phyloP scores from a whole-genome alignment of 2,329 filamentous ascomycete genomes.

The Cladosporium sp. region DNA sequence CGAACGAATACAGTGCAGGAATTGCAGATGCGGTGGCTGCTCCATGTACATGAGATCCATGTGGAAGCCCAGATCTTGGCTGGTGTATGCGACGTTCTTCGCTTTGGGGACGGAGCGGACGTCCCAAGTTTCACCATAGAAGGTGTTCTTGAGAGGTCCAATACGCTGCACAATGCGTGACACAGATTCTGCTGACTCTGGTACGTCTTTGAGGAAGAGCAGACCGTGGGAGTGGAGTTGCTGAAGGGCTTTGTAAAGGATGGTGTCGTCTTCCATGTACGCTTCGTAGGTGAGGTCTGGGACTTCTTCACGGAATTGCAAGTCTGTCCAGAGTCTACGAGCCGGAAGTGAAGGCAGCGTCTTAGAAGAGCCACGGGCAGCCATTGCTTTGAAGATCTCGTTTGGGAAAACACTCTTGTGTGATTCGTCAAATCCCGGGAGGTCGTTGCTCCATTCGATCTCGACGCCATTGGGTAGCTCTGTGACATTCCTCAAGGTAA shows the following conservation, averaged over 20 bases:
- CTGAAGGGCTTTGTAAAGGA: conserved; percentile 62
- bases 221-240: conserved; percentile 69
- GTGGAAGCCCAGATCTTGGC: conserved; percentile 78
- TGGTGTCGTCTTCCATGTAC: conserved; percentile 63
- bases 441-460: conserved; percentile 61
- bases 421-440: conserved; percentile 43
- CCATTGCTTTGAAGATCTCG: background rate
- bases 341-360: conserved; percentile 11
- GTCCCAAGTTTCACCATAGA: conserved; percentile 90
- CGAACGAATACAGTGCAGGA: conserved; percentile 87
- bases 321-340: conserved; percentile 46
- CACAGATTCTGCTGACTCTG: conserved; percentile 56
- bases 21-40: conserved; percentile 76
- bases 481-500: conserved; percentile 42
- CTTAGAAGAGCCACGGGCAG: background rate
- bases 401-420: conserved; percentile 32
- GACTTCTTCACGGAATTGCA: conserved; percentile 50
- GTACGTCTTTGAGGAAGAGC: conserved; percentile 74
- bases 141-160: conserved; percentile 77
- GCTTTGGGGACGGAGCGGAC: conserved; percentile 78
- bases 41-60: conserved; percentile 90
- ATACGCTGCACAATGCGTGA: conserved; percentile 69
- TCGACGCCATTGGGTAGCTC: conserved; percentile 29
- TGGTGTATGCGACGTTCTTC: conserved; percentile 89
- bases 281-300: conserved; percentile 66